Percentiles rank a stretch among this genome's conserved stretches.
Evolutionary conservation across 208 protist species (phyloP).

Genomic region (Endotrypanum monterogeii): DNA sequence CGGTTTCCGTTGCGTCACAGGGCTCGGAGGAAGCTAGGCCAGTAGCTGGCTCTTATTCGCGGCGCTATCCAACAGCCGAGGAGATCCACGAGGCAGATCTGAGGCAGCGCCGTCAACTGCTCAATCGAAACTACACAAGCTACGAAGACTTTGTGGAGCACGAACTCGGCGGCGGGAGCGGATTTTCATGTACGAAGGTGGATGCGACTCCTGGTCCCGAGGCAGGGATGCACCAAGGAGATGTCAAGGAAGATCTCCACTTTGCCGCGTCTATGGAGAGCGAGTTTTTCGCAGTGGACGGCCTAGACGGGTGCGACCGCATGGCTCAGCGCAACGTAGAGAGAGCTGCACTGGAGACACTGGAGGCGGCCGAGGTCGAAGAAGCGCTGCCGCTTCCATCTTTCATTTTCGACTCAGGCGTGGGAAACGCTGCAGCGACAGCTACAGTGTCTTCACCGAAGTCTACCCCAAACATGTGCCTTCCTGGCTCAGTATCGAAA

Average conservation of each 20-base stretch:
- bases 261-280: conserved; percentile 38
- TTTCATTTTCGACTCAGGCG: conserved; percentile 44
- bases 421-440: background rate
- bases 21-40: background rate
- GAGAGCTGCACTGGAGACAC: conserved; percentile 22
- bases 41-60: background rate
- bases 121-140: conserved; percentile 65
- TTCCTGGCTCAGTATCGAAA: background rate
- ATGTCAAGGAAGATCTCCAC: conserved; percentile 20
- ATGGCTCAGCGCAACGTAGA: conserved; percentile 50
- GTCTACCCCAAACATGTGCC: background rate
- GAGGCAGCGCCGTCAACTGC: conserved; percentile 31
- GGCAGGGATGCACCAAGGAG: background rate
- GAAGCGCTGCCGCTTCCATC: conserved; percentile 54
- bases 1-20: background rate
- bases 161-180: conserved; percentile 43
- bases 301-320: conserved; percentile 37
- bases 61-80: conserved; percentile 37
- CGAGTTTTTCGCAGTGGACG: conserved; percentile 35
- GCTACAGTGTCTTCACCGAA: background rate
- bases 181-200: conserved; percentile 14
- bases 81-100: conserved; percentile 56
- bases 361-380: conserved; percentile 38
- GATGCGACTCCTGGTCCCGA: background rate
- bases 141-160: conserved; percentile 74